Conservation (phyloP, 768 basidiomycete genomes). For the Ramaria sp. region DNA sequence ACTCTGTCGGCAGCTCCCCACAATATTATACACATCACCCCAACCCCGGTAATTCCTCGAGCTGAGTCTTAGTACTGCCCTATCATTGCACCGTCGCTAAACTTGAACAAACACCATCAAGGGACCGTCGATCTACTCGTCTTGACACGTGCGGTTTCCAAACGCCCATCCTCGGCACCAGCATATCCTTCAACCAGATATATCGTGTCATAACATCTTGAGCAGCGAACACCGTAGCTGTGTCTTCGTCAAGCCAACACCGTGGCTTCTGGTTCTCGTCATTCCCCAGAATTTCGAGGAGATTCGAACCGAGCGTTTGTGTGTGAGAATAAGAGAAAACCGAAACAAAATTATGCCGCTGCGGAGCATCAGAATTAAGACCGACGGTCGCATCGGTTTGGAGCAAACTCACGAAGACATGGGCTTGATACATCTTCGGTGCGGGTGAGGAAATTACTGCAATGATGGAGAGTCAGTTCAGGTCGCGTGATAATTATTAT, state of each 20-base stretch:
- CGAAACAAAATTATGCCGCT: constrained; percentile 8
- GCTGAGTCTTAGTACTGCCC: too few species aligned
- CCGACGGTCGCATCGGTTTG: neutral
- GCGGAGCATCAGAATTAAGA: neutral
- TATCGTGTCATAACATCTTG: constrained; percentile 5
- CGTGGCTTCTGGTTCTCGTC: neutral
- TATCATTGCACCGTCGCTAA: neutral
- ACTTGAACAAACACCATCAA: neutral
- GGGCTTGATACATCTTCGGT: constrained; percentile 4
- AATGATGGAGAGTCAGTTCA: neutral
- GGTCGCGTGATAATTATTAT: neutral
- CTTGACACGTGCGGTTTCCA: neutral
- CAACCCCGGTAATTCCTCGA: too few species aligned
- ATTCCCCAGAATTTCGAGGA: neutral
- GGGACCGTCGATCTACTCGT: neutral
- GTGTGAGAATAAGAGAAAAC: constrained; percentile 4
- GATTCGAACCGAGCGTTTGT: neutral
- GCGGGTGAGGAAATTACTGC: constrained; percentile 1
- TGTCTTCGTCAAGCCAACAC: constrained; percentile 4
- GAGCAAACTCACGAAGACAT: constrained; percentile 3
- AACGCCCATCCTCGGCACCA: neutral
- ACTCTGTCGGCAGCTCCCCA: too few species aligned
- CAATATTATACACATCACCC: too few species aligned
- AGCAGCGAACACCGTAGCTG: constrained; percentile 5
- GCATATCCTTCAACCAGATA: constrained; percentile 2